phyloP scores from a whole-genome alignment of 257 asterid species.

The Linaria vulgaris region DNA sequence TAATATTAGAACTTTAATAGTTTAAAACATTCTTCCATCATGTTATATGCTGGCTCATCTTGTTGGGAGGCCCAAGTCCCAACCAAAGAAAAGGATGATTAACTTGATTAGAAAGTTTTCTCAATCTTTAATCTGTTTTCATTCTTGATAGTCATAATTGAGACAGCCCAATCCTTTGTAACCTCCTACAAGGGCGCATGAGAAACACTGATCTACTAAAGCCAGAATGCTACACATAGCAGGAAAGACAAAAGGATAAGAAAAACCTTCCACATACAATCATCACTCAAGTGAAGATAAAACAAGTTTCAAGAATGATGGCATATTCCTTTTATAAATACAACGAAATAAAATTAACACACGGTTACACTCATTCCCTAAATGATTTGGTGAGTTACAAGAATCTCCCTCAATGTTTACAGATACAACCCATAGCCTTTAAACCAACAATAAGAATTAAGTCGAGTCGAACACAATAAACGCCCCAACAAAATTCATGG shows the following conservation, averaged over 20 bases:
- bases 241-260: not conserved
- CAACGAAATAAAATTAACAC: too few relatives aligned
- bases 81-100: not conserved
- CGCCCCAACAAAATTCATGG: too few relatives aligned
- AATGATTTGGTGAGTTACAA: too few relatives aligned
- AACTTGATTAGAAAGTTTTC: not conserved
- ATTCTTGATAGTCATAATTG: not conserved
- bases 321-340: not conserved
- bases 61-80: not conserved
- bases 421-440: too few relatives aligned
- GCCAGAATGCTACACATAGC: not conserved
- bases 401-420: too few relatives aligned
- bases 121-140: conserved; percentile 2
- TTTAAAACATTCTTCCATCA: not conserved
- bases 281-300: not conserved
- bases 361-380: too few relatives aligned
- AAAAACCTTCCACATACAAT: conserved; percentile 6
- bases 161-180: not conserved
- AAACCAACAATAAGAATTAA: too few relatives aligned
- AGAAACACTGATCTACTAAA: not conserved
- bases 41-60: not conserved
- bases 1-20: not conserved
- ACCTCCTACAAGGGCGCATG: too few relatives aligned
- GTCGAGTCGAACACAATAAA: too few relatives aligned
- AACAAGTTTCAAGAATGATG: not conserved